Evolutionary conservation across 257 asterid species (phyloP), one percentile per base, ranked within the genome.

Genomic region (Craterostigma plantagineum): DNA sequence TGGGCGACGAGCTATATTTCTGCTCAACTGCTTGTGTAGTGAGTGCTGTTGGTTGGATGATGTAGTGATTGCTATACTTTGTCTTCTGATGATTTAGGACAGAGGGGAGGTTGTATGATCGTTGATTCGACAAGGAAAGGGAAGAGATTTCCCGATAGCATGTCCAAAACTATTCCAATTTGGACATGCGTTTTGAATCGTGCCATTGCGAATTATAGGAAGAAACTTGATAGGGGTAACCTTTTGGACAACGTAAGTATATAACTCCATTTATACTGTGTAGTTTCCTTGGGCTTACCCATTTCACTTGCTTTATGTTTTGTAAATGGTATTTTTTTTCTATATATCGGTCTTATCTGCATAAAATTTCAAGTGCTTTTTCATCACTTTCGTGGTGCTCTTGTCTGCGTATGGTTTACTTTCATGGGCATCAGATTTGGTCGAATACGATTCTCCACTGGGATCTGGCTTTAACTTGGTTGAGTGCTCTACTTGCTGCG

Each of bases 121-220:
- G 72, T 79, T 54, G 98, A 87, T 69, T 74, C 98, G 5, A 82
- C 98, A 0, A 60, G 95, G 16, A 87, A 70, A 63, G 98, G 98
- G 70, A 87, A 87, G 75, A 63, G 92, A 53, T 87, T 79, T 66
- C 98, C 95, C 6, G 95, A 87, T 59, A 87, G 98, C 61, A 79
- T 87, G 95, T 76, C 95, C n/a, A 87, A 82, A 70, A 82, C 98
- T 13, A 79, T 87, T 54, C 98, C 98, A 7, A 82, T 87, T 63
- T 87, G 98, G 98, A 70, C 92, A 3, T 87, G 98, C 67, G 77
- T 87, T 13, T 61, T 87, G 42, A 87, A 87, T 58, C 91, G 91
- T 15, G 93, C 95, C 11, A 67, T 87, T 44, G 50, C 37, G 34
- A 72, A 64, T 54, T 70, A 62, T 39, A 58, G 81, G 60, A 11